Conservation (phyloP, 1,139 yeast genomes). For the Yamadazyma atlantica region DNA sequence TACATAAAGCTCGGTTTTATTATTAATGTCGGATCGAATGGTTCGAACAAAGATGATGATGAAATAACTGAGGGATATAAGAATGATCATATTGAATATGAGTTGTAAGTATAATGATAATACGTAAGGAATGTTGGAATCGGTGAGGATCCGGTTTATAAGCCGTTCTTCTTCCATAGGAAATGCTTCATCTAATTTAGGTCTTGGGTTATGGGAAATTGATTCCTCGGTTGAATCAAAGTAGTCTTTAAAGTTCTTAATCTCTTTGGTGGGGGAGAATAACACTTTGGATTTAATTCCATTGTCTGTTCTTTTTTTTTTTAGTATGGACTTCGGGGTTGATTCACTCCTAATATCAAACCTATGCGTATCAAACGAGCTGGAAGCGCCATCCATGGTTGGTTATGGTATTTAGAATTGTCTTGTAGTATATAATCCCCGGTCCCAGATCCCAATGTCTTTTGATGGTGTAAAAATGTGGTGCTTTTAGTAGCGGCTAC, state of each 20-base stretch:
- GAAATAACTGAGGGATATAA: slow-evolving; percentile 54
- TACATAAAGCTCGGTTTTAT: slow-evolving; percentile 64
- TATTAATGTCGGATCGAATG: slow-evolving; percentile 68
- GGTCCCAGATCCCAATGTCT: no score
- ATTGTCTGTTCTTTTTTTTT: slow-evolving; percentile 9
- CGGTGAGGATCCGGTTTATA: slow-evolving; percentile 11
- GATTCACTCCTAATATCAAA: slow-evolving; percentile 9
- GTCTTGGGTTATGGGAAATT: not conserved
- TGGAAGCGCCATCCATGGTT: not conserved
- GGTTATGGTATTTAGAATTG: not conserved
- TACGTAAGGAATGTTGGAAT: slow-evolving; percentile 53
- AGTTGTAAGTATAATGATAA: slow-evolving; percentile 73
- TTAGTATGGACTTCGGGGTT: slow-evolving; percentile 17
- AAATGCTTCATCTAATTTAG: not conserved
- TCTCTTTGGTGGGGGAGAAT: slow-evolving; percentile 41
- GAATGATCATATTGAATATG: slow-evolving; percentile 58
- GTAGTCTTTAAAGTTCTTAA: slow-evolving; percentile 20
- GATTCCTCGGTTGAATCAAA: slow-evolving; percentile 18
- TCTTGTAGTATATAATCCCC: no score
- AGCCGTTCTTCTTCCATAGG: slow-evolving; percentile 7
- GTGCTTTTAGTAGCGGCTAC: no score
- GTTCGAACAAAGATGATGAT: slow-evolving; percentile 57
- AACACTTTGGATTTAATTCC: slow-evolving; percentile 20
- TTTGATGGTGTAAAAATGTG: no score
- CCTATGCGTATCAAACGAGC: not conserved